phyloP scores from a whole-genome alignment of 768 basidiomycete species.

The Panellus pusillus region DNA sequence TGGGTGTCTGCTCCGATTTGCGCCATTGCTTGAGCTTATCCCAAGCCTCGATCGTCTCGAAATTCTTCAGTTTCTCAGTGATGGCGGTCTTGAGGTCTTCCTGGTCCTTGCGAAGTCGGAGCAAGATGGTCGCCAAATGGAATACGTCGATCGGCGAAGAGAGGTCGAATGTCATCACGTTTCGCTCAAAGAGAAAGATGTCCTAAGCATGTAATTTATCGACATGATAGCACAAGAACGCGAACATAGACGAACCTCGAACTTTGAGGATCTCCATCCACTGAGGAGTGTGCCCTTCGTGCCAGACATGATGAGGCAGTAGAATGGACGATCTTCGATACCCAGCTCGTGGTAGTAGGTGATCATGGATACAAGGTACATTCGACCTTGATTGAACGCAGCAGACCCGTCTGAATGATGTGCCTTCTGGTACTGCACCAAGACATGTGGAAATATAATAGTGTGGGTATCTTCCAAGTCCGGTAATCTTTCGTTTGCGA shows the following conservation, averaged over 20 bases:
- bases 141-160: background rate
- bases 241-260: background rate
- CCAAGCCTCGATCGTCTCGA: background rate
- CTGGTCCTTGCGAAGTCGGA: constrained; percentile 1
- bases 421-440: constrained; percentile 1
- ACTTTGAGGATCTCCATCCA: constrained; percentile 1
- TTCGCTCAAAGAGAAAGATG: constrained; percentile 1
- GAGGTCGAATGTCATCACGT: constrained; percentile 2
- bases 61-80: background rate
- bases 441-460: background rate
- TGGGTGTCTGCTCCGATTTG: background rate
- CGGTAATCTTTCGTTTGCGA: too few relatives aligned
- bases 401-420: background rate
- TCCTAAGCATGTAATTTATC: background rate
- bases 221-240: too few relatives aligned
- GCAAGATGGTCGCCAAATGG: constrained; percentile 2
- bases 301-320: background rate
- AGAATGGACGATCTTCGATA: constrained; percentile 8
- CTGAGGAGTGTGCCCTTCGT: background rate
- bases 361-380: constrained; percentile 4
- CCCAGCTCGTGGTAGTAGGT: constrained; percentile 2
- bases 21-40: too few relatives aligned
- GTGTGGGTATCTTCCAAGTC: background rate
- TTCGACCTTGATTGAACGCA: background rate
- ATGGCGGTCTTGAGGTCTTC: background rate